phyloP scores from a whole-genome alignment of 208 protist species.

The Trypanosoma vivax region DNA sequence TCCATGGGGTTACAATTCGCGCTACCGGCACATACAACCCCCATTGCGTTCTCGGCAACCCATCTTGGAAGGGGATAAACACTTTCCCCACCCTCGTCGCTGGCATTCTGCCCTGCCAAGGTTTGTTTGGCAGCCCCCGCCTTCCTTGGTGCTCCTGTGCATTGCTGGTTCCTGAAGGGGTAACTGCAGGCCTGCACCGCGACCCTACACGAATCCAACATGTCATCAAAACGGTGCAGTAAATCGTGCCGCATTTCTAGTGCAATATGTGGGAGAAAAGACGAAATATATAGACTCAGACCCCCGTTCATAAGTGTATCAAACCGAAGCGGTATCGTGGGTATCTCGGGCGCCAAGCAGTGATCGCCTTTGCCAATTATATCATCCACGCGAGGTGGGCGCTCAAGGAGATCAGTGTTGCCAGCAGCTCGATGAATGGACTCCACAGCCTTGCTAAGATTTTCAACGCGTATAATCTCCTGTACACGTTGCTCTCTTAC shows the following conservation, averaged over 20 bases:
- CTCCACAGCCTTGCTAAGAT: constrained; percentile 19
- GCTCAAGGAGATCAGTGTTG: constrained; percentile 31
- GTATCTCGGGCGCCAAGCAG: constrained; percentile 43
- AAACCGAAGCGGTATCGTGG: constrained; percentile 63
- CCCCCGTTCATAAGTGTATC: background rate
- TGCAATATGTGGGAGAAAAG: constrained; percentile 73
- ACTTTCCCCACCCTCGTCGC: too few relatives aligned
- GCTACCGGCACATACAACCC: constrained; percentile 5
- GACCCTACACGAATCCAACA: constrained; percentile 8
- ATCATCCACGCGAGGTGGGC: constrained; percentile 36
- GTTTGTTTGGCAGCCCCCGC: too few relatives aligned
- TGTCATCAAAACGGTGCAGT: constrained; percentile 32
- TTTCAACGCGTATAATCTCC: constrained; percentile 25
- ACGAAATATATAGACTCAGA: constrained; percentile 29
- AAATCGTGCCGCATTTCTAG: constrained; percentile 69
- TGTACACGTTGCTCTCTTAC: constrained; percentile 32
- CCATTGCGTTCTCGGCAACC: constrained; percentile 6
- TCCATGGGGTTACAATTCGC: constrained; percentile 2
- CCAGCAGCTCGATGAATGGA: constrained; percentile 30
- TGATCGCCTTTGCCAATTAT: constrained; percentile 44
- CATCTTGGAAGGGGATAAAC: constrained; percentile 6
- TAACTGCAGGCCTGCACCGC: background rate
- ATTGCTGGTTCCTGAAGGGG: too few relatives aligned
- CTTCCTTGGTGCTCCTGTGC: too few relatives aligned
- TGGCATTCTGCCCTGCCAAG: too few relatives aligned